These are phyloP conservation scores for Pisolithus thermaeus DNA, from an alignment of 1,284 basidiomycete genomes.

Conservation along the genomic window DNA sequence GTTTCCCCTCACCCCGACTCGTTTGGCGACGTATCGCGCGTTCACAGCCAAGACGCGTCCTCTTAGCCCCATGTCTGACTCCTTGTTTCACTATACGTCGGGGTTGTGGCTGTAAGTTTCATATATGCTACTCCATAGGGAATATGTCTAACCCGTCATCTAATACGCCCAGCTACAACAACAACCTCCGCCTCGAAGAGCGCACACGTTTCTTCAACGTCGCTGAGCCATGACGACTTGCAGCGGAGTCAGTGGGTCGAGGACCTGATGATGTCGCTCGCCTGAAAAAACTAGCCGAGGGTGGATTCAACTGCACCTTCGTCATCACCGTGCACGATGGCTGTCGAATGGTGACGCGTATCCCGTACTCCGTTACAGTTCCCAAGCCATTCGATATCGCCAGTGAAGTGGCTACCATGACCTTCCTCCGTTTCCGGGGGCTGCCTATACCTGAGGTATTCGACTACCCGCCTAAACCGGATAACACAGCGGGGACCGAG, in stretches of 20 bases:
- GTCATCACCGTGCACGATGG: constrained; percentile 40
- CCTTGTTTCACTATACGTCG: too few relatives aligned
- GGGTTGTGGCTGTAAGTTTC: background rate
- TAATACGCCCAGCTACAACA: background rate
- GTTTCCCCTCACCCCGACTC: too few relatives aligned
- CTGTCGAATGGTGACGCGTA: constrained; percentile 42
- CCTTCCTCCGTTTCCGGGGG: constrained; percentile 39
- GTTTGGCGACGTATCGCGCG: too few relatives aligned
- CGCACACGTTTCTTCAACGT: constrained; percentile 37
- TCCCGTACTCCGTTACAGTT: constrained; percentile 40
- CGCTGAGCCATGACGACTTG: constrained; percentile 39
- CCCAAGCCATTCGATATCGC: constrained; percentile 43
- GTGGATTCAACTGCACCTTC: constrained; percentile 40
- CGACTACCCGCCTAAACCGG: constrained; percentile 40
- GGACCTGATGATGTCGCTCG: constrained; percentile 31
- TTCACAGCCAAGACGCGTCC: too few relatives aligned
- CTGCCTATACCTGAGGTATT: constrained; percentile 46
- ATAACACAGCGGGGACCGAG: constrained; percentile 46
- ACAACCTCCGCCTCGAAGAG: constrained; percentile 37
- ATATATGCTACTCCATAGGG: background rate
- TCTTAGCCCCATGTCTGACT: too few relatives aligned
- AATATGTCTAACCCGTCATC: background rate
- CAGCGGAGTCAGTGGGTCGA: constrained; percentile 39
- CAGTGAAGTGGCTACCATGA: constrained; percentile 50
- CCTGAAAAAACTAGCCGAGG: constrained; percentile 39